phyloP scores from a whole-genome alignment of 73 alveolate genomes.

The Paramecium bursaria region DNA sequence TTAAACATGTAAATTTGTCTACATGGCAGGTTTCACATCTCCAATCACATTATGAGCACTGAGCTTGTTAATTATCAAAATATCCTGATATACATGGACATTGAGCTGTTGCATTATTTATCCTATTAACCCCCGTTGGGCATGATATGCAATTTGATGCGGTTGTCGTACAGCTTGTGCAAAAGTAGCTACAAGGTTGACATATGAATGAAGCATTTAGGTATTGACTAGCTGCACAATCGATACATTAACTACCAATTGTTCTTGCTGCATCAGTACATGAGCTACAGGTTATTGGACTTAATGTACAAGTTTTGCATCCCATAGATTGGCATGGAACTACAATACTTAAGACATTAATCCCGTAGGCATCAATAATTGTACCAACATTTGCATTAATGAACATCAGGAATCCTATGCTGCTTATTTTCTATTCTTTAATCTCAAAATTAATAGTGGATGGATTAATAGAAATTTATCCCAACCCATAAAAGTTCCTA shows the following conservation, averaged over 20 bases:
- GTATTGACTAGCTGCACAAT: constrained; percentile 7
- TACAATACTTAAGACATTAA: background rate
- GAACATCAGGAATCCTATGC: too few species aligned
- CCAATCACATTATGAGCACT: constrained; percentile 13
- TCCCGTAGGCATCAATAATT: background rate
- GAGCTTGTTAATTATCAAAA: background rate
- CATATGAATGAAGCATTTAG: background rate
- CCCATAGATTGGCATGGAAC: background rate
- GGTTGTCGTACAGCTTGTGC: background rate
- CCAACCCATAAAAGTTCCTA: too few species aligned
- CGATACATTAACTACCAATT: background rate
- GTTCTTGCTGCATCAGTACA: background rate
- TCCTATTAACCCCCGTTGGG: constrained; percentile 8
- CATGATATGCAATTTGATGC: background rate
- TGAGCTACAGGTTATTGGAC: background rate
- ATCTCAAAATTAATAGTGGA: too few species aligned
- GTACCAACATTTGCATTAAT: background rate
- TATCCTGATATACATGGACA: constrained; percentile 21
- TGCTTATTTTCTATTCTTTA: too few species aligned
- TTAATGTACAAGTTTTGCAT: background rate
- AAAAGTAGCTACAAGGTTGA: background rate
- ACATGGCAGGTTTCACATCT: constrained; percentile 7
- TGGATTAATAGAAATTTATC: too few species aligned
- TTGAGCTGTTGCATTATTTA: background rate
- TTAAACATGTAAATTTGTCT: background rate